phyloP scores from a whole-genome alignment of 768 basidiomycete species.

The Kwoniella newhampshirensis region DNA sequence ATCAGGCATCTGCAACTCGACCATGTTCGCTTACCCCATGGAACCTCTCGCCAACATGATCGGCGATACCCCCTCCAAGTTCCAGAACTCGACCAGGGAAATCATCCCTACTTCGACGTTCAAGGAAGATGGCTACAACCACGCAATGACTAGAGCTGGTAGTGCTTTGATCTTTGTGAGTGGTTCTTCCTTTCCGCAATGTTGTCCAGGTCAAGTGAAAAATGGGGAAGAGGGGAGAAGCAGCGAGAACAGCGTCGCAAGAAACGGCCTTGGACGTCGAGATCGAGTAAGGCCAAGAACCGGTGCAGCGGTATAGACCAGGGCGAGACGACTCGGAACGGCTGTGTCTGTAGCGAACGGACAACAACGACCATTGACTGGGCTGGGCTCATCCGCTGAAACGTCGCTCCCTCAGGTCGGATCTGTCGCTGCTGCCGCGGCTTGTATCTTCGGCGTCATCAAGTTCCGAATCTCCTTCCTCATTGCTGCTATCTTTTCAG shows the following conservation, averaged over 20 bases:
- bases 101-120: conserved; percentile 19
- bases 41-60: conserved; percentile 38
- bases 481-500: conserved; percentile 37
- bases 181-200: background rate
- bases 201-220: background rate
- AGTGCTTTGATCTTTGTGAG: conserved; percentile 48
- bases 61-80: conserved; percentile 42
- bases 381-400: too few species aligned
- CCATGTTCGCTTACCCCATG: conserved; percentile 45
- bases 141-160: conserved; percentile 32
- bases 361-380: background rate
- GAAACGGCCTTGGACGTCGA: background rate
- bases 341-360: background rate
- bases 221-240: background rate
- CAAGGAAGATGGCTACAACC: conserved; percentile 40
- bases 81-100: conserved; percentile 15
- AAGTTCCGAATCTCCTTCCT: conserved; percentile 45
- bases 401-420: conserved; percentile 37
- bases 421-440: conserved; percentile 35
- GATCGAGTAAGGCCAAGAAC: background rate
- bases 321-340: too few species aligned
- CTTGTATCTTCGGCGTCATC: conserved; percentile 44
- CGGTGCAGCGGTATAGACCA: background rate
- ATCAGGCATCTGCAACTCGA: conserved; percentile 44
- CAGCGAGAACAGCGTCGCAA: background rate